Evolutionary conservation across 768 basidiomycete species (phyloP), one percentile per base, ranked within the genome.

Genomic region (Boletus rubropictus): DNA sequence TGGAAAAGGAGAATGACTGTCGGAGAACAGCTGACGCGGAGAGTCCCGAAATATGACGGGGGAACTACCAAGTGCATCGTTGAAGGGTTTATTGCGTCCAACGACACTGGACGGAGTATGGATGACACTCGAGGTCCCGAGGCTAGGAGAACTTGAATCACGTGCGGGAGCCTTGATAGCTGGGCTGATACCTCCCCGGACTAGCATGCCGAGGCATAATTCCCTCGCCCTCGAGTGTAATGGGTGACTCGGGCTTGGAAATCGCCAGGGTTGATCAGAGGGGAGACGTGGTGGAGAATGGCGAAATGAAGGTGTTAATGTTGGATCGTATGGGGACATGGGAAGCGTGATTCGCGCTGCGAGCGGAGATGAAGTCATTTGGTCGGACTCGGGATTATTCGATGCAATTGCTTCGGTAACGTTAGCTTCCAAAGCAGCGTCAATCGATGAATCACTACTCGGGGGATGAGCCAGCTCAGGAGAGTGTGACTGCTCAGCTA

Each of bases 221-320:
- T 87, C 82, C 29, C 79, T 77, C 14, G 78, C 74, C 32, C 67
- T 74, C 15, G 79, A 81, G 63, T 87, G 82, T 34, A 88, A 66
- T 2, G 86, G 86, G 57, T 89, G 85, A 47, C 82, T 86, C 10
- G 86, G 85, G 56, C 85, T 89, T 7, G 84, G 80, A 59, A 81
- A 86, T 31, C 84, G 79, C 87, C 87, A 89, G 3, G 87, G 87
- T 50, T 88, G 86, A 55, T 86, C 82, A 15, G 82, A 85, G 6
- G 85, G 84, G 20, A 83, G 77, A 9, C 79, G 82, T 1, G 82
- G 77, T 15, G 85, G 83, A 9, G 84, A 86, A 63, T 89, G 86
- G 32, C 84, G 79, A 63, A 89, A 89, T 4, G 85, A 77, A 1
- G 87, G 87, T 1, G 87, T 87, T 28, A 77, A 69, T 12, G 79